phyloP scores from a whole-genome alignment of 1,139 yeast species.

The Candida neerlandica region DNA sequence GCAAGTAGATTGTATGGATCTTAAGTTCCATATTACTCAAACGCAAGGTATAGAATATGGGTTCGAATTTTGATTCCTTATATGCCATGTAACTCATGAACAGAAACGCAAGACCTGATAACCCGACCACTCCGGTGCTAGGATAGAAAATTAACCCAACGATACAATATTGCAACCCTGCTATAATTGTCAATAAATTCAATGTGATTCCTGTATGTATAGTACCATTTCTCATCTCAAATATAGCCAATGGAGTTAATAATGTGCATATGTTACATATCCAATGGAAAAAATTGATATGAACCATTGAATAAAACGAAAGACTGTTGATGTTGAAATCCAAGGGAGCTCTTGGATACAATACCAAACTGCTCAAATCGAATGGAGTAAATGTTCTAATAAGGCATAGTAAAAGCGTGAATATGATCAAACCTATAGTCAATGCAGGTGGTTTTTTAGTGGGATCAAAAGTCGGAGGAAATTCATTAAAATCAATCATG shows the following conservation, averaged over 20 bases:
- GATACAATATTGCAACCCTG: conserved; percentile 67
- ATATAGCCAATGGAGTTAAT: conserved; percentile 62
- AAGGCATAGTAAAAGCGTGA: conserved; percentile 44
- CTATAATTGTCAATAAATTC: conserved; percentile 68
- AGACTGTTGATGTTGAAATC: conserved; percentile 61
- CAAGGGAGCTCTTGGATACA: conserved; percentile 61
- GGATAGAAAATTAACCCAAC: conserved; percentile 59
- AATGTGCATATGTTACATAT: conserved; percentile 62
- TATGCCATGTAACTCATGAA: conserved; percentile 66
- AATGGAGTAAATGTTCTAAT: conserved; percentile 25
- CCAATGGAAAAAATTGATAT: conserved; percentile 63
- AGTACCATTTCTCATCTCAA: conserved; percentile 81
- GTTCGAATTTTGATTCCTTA: conserved; percentile 56
- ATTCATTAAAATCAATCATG: conserved; percentile 6
- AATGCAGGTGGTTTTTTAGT: conserved; percentile 52
- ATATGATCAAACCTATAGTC: conserved; percentile 63
- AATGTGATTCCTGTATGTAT: conserved; percentile 83
- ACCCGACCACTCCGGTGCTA: conserved; percentile 59
- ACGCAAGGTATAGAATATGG: conserved; percentile 34
- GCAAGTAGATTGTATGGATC: conserved; percentile 65
- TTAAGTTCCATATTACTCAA: conserved; percentile 20
- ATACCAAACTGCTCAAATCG: conserved; percentile 24
- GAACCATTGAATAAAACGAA: conserved; percentile 77
- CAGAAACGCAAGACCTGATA: conserved; percentile 78
- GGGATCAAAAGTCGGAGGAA: conserved; percentile 6